Evolutionary conservation across 495 filamentous ascomycete genomes (phyloP).

Genomic region (Tricharina praecox): DNA sequence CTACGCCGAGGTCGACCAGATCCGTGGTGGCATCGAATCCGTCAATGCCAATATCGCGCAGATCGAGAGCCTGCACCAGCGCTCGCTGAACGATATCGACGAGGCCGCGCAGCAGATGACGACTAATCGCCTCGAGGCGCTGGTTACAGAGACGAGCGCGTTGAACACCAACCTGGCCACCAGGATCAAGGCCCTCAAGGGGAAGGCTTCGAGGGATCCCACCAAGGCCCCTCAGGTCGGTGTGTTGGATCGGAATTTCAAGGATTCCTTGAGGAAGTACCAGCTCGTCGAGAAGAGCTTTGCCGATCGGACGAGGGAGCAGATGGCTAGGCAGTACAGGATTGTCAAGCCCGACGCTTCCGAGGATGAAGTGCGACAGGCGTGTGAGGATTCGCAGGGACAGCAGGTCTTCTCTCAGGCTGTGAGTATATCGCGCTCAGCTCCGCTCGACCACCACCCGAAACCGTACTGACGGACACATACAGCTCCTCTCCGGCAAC

Average conservation of each 20-base stretch:
- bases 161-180: conserved; percentile 57
- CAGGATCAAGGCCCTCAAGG: conserved; percentile 62
- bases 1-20: conserved; percentile 66
- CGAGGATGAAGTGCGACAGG: conserved; percentile 62
- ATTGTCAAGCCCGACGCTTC: conserved; percentile 75
- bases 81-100: conserved; percentile 43
- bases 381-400: conserved; percentile 50
- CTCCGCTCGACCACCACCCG: neutral
- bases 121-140: conserved; percentile 40
- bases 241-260: conserved; percentile 58
- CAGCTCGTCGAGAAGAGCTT: conserved; percentile 60
- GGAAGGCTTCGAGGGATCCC: conserved; percentile 51
- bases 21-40: conserved; percentile 55
- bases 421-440: conserved; percentile 33
- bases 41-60: conserved; percentile 48
- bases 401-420: conserved; percentile 69
- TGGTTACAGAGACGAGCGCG: conserved; percentile 58
- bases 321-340: conserved; percentile 72
- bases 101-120: conserved; percentile 34
- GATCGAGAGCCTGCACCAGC: conserved; percentile 41
- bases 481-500: conserved; percentile 42
- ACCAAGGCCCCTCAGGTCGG: conserved; percentile 63
- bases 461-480: no score
- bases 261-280: conserved; percentile 61
- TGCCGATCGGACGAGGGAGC: conserved; percentile 57